These are phyloP conservation scores for Mucor plumbeus DNA, from an alignment of 371 early-diverging fungal species.

Conservation along the genomic window DNA sequence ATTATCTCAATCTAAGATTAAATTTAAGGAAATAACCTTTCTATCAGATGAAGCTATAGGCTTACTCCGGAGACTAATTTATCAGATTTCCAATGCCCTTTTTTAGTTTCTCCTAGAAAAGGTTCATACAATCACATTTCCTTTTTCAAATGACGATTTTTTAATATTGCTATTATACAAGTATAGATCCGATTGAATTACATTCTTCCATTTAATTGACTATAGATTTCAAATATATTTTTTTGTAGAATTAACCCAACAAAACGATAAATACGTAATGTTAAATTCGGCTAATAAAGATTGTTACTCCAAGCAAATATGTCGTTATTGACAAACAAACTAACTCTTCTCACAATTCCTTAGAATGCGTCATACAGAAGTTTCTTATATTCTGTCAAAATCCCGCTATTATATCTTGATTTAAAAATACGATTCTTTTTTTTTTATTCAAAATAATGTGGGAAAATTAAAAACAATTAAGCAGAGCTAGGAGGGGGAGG, in stretches of 20 bases:
- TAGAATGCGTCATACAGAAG: conserved; percentile 4
- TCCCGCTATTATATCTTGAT: background rate
- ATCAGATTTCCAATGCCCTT: background rate
- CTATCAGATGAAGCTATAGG: background rate
- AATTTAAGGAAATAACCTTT: too few relatives aligned
- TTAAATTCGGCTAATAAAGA: too few relatives aligned
- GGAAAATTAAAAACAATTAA: background rate
- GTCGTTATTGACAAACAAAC: background rate
- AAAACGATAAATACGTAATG: background rate
- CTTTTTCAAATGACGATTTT: background rate
- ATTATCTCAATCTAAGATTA: background rate
- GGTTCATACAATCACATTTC: background rate
- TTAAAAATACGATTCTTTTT: background rate
- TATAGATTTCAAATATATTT: too few relatives aligned
- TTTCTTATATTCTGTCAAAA: background rate
- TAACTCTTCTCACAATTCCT: background rate
- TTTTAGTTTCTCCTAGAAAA: too few relatives aligned
- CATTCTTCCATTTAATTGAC: too few relatives aligned
- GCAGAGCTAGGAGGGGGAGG: conserved; percentile 24
- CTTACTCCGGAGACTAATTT: background rate
- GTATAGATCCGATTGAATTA: too few relatives aligned
- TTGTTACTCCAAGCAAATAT: background rate
- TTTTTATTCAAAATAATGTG: background rate
- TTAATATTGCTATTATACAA: too few relatives aligned
- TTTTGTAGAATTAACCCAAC: background rate